Base-by-base conservation (phyloP, 768 basidiomycete genomes). In the Hericium erinaceus region DNA sequence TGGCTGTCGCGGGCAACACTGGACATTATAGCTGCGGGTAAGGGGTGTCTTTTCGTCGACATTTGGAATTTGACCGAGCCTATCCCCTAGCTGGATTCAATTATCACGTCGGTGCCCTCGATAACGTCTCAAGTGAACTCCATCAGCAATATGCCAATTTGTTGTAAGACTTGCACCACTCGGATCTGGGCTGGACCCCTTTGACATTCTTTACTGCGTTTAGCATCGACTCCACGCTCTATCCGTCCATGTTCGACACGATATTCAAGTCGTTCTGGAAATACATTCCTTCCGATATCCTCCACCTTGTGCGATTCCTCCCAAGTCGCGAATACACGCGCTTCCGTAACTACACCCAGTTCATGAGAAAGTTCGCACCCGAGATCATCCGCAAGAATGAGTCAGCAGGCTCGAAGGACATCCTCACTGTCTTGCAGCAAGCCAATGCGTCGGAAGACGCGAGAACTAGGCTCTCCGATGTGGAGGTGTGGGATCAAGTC, bases 401-500 rank as follows among this genome's bases (percentile, higher is more conserved):
- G 16, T 37, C 39, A 3, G 57, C 55, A 12, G 54, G 46, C 2
- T 49, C 49, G 26, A 49, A 49, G 13, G 59, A 57, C 22, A 51
- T 55, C 39, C 54, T 57, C 44, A 60, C 50, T 51, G 50, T 56
- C 16, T n/a, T 60, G 18, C 20, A 57, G 6, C 53, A 41, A n/a
- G 37, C 59, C 7, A 62, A 57, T 15, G 50, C 38, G 20, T 57
- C 59, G 3, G 50, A 57, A 33, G 44, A 48, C 49, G 48, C 58
- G 7, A 15, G 46, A 26, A 38, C 38, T 2, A 50, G 59, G 18
- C 10, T 62, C 20, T 39, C 5, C 13, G 41, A 57, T 6, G 3
- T 18, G 1, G 55, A 61, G 41, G 22, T 61, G n/a, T 38, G 57
- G 18, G 58, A 61, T 28, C 59, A 57, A 22, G 50, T 57, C 12